Percentiles rank a stretch among this genome's conserved stretches.
These are phyloP conservation scores for Spiraea crenata DNA, from an alignment of 331 rosid species.

Conservation along the genomic window DNA sequence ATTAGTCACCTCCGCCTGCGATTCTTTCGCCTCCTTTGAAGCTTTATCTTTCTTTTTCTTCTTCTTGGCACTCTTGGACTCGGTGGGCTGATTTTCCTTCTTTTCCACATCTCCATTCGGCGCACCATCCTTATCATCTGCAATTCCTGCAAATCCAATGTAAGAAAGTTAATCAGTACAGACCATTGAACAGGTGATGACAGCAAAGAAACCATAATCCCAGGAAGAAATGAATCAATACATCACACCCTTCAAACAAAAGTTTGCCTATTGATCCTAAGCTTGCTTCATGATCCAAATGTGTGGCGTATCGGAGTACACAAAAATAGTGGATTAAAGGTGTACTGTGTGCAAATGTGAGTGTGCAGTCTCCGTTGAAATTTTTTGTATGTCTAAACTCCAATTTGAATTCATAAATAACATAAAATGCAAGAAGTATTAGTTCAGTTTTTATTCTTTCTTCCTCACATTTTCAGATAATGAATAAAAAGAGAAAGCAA, in stretches of 20 bases:
- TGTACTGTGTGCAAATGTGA: neutral
- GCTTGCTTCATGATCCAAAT: neutral
- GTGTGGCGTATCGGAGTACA: neutral
- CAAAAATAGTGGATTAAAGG: neutral
- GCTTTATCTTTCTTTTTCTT: slow-evolving; percentile 91
- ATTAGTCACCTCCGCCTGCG: slow-evolving; percentile 43
- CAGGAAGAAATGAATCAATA: neutral
- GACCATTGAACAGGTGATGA: neutral
- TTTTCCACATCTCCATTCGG: slow-evolving; percentile 60
- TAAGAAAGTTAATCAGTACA: slow-evolving; percentile 7
- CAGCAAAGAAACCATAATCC: slow-evolving; percentile 1
- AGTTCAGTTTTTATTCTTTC: neutral
- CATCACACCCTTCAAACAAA: neutral
- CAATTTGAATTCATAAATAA: neutral
- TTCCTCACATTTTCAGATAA: neutral
- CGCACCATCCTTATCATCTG: slow-evolving; percentile 49
- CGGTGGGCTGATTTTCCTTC: slow-evolving; percentile 49
- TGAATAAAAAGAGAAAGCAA: neutral
- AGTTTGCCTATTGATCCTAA: neutral
- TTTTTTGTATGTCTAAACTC: neutral
- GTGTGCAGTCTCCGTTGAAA: neutral
- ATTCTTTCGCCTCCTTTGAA: slow-evolving; percentile 69
- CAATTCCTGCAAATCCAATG: slow-evolving; percentile 40
- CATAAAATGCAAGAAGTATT: neutral
- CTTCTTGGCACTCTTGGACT: slow-evolving; percentile 72